phyloP scores from a whole-genome alignment of 306 rosid species.

The Argentina anserina region DNA sequence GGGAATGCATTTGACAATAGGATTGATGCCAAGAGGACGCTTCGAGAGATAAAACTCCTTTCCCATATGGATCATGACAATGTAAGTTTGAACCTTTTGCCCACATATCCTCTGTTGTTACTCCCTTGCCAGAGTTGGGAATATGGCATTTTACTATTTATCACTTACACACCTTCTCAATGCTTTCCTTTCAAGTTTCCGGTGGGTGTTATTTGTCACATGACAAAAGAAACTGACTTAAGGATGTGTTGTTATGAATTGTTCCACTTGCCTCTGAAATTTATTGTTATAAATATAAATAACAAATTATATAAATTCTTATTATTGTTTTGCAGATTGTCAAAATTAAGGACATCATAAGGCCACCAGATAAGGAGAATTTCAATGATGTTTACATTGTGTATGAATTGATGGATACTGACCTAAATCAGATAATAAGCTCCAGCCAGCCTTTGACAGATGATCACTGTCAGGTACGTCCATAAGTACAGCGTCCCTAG shows the following conservation, averaged over 20 bases:
- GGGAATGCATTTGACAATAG: constrained; percentile 66
- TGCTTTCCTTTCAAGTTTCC: background rate
- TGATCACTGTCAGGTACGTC: constrained; percentile 83
- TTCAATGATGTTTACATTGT: constrained; percentile 87
- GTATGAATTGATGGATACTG: constrained; percentile 89
- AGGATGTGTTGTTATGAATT: background rate
- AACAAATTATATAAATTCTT: background rate
- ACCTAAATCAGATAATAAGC: constrained; percentile 77
- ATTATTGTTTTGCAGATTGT: constrained; percentile 43
- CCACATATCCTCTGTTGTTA: background rate
- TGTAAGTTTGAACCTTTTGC: constrained; percentile 26
- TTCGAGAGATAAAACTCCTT: constrained; percentile 67
- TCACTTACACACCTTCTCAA: background rate
- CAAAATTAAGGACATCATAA: constrained; percentile 81
- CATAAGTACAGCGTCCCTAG: background rate
- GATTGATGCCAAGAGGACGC: constrained; percentile 67
- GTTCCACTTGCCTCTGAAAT: background rate
- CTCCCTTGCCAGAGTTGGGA: background rate
- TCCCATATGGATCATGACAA: constrained; percentile 92
- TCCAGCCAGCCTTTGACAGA: constrained; percentile 79
- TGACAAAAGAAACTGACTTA: background rate
- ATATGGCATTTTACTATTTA: background rate
- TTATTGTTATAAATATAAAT: background rate
- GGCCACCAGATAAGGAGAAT: constrained; percentile 65
- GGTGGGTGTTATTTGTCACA: background rate